Conservation (phyloP, 441 rosid species). For the California macrophylla region DNA sequence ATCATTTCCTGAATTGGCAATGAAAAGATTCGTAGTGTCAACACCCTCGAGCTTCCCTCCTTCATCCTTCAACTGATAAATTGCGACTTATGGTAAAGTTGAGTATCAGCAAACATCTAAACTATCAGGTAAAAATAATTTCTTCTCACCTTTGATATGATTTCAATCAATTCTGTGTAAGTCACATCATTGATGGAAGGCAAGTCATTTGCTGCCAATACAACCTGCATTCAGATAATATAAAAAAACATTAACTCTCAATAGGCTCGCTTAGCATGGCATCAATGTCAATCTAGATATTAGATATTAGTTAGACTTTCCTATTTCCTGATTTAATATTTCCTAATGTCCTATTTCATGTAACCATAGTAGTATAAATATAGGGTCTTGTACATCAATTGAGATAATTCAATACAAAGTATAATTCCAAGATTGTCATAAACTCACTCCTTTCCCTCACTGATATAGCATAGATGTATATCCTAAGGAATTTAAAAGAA, state of each 20-base stretch:
- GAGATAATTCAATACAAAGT: no score
- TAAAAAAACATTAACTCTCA: background rate
- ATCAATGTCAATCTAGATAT: background rate
- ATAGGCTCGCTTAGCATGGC: background rate
- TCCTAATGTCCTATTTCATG: no score
- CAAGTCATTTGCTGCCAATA: slow-evolving; percentile 84
- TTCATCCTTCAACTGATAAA: slow-evolving; percentile 74
- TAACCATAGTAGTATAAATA: no score
- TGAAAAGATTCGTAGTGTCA: slow-evolving; percentile 62
- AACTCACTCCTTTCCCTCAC: background rate
- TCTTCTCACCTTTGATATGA: slow-evolving; percentile 55
- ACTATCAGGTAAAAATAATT: slow-evolving; percentile 1
- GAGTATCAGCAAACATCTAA: slow-evolving; percentile 4
- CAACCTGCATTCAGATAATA: slow-evolving; percentile 44
- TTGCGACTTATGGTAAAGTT: slow-evolving; percentile 26
- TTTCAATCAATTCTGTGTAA: slow-evolving; percentile 64
- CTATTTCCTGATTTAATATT: no score
- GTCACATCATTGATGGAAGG: slow-evolving; percentile 93
- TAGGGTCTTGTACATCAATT: no score
- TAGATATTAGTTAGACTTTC: background rate
- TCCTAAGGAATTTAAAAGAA: background rate
- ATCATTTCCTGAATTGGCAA: slow-evolving; percentile 91
- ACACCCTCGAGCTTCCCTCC: slow-evolving; percentile 60
- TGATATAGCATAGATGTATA: background rate
- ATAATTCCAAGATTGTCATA: no score